A percentile compares a stretch with the other conserved stretches of the same genome.
Evolutionary conservation across 1,139 yeast genomes (phyloP).

Genomic region (Pichia sp.): DNA sequence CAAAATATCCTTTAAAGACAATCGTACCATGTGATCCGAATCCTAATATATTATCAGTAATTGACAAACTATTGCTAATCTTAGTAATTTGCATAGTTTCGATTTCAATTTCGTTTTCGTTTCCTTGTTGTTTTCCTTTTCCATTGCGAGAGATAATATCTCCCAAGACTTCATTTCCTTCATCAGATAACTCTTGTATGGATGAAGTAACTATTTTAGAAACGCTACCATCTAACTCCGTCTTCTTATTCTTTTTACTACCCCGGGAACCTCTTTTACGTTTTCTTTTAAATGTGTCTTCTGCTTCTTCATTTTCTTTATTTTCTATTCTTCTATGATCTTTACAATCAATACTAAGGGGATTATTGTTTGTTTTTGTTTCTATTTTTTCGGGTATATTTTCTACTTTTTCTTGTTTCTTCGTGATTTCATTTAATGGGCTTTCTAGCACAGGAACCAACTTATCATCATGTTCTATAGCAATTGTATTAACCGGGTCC

Average conservation of each 20-base stretch:
- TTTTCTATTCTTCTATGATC: too few relatives aligned
- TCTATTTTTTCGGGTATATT: conserved; percentile 4
- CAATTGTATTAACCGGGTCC: background rate
- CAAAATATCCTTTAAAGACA: conserved; percentile 85
- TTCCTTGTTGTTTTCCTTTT: too few relatives aligned
- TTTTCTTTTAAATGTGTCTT: conserved; percentile 33
- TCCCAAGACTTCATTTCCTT: conserved; percentile 19
- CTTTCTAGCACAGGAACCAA: too few relatives aligned
- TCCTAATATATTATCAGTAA: conserved; percentile 74
- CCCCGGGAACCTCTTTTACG: conserved; percentile 87
- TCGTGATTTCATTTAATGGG: too few relatives aligned
- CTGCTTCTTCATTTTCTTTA: conserved; percentile 5
- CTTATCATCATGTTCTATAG: background rate
- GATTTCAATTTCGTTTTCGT: too few relatives aligned
- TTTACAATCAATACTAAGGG: too few relatives aligned
- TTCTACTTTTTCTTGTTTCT: too few relatives aligned
- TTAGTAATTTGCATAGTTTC: conserved; percentile 6
- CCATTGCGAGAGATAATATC: too few relatives aligned
- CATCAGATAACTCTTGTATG: background rate
- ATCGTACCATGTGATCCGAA: conserved; percentile 97
- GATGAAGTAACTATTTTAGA: background rate
- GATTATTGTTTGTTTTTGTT: too few relatives aligned
- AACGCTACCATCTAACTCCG: conserved; percentile 12
- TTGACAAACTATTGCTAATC: conserved; percentile 44
- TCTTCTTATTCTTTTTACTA: conserved; percentile 56